Percentiles rank a stretch among this genome's conserved stretches.
phyloP scores from a whole-genome alignment of 805 yeast genomes.

The Henningerozyma blattae region DNA sequence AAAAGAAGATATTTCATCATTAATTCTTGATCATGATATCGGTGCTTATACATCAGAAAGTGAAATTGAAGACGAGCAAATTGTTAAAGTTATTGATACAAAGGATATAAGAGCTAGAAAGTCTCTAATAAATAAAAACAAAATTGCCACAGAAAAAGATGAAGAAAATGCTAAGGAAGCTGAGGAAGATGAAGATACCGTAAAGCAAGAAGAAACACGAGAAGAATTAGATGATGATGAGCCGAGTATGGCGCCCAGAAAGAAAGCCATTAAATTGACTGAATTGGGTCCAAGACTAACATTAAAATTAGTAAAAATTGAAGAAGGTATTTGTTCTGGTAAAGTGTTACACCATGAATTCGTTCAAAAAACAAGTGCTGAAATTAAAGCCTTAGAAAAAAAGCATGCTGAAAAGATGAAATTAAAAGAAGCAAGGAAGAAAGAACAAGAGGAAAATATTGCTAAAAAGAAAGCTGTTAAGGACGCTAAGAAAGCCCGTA shows the following conservation, averaged over 20 bases:
- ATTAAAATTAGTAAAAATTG: constrained; percentile 69
- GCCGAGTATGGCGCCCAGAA: constrained; percentile 26
- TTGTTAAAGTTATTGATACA: constrained; percentile 44
- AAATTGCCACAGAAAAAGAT: constrained; percentile 9
- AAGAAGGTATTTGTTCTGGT: constrained; percentile 84
- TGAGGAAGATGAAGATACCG: constrained; percentile 6
- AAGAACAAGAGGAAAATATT: constrained; percentile 69
- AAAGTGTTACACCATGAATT: constrained; percentile 76
- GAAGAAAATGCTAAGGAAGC: constrained; percentile 14
- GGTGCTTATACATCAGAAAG: constrained; percentile 78
- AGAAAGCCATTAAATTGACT: constrained; percentile 81
- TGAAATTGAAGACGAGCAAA: constrained; percentile 85
- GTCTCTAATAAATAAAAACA: constrained; percentile 11
- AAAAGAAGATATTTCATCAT: constrained; percentile 69
- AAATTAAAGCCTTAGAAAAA: constrained; percentile 50
- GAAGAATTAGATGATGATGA: no score
- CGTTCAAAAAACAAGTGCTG: constrained; percentile 50
- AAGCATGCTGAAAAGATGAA: constrained; percentile 50
- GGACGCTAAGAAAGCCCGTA: constrained; percentile 60
- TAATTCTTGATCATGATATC: constrained; percentile 68
- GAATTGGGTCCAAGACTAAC: constrained; percentile 89
- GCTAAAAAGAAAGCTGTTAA: constrained; percentile 62
- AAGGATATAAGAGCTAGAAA: constrained; percentile 16
- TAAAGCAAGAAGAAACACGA: no score
- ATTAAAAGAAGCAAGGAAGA: constrained; percentile 59